phyloP scores from a whole-genome alignment of 768 basidiomycete genomes.

The Mycena leptocephala region DNA sequence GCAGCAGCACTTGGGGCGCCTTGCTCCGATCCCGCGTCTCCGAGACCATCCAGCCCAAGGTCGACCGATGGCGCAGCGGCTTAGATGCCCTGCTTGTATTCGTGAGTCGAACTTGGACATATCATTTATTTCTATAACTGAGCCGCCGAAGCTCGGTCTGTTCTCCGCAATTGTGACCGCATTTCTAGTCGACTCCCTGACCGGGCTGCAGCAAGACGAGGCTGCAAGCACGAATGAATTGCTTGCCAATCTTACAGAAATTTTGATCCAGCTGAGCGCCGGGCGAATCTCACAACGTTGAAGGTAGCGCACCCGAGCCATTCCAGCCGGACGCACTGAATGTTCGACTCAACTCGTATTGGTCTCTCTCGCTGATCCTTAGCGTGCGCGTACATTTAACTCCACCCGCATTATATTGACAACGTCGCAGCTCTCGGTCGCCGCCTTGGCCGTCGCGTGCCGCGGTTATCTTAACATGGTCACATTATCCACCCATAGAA shows the following conservation, averaged over 20 bases:
- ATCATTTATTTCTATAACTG: neutral
- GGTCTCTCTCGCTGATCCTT: constrained; percentile 29
- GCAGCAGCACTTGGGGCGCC: constrained; percentile 36
- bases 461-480: constrained; percentile 16
- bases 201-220: constrained; percentile 5
- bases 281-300: neutral
- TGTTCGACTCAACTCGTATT: constrained; percentile 22
- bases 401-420: too few species aligned
- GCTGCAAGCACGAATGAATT: constrained; percentile 10
- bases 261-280: neutral
- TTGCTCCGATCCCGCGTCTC: constrained; percentile 18
- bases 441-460: constrained; percentile 25
- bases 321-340: constrained; percentile 11
- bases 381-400: constrained; percentile 21
- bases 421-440: constrained; percentile 25
- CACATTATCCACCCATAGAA: neutral
- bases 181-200: constrained; percentile 32
- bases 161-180: constrained; percentile 39
- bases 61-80: constrained; percentile 33
- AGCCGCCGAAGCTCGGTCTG: constrained; percentile 27
- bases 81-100: constrained; percentile 36
- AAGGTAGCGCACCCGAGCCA: neutral
- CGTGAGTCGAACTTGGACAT: neutral
- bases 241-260: constrained; percentile 22
- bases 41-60: constrained; percentile 21